Percentiles rank a stretch among this genome's conserved stretches.
Conservation (phyloP, 2,329 filamentous ascomycete species). For the Fusarium haematococcum region DNA sequence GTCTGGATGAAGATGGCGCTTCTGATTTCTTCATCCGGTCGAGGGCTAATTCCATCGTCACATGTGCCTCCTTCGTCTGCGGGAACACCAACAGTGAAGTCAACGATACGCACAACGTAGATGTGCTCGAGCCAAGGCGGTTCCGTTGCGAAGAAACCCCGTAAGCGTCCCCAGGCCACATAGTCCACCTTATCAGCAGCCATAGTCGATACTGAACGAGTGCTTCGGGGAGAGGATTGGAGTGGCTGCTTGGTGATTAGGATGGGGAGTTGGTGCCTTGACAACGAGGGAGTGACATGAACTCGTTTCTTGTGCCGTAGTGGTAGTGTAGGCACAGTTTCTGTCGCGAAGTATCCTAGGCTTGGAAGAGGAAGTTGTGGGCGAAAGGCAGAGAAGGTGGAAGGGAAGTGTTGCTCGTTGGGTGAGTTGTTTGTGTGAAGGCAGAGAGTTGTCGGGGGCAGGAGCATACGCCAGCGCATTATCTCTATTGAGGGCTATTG, state of each 20-base stretch:
- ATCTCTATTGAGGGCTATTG: background rate
- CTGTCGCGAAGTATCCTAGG: background rate
- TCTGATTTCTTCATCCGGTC: slow-evolving; percentile 4
- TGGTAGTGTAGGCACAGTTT: background rate
- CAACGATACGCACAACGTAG: slow-evolving; percentile 26
- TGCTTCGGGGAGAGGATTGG: background rate
- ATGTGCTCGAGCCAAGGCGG: slow-evolving; percentile 29
- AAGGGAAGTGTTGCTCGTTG: background rate
- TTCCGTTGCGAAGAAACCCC: background rate
- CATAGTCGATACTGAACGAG: background rate
- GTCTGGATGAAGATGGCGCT: slow-evolving; percentile 35
- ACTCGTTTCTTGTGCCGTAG: background rate
- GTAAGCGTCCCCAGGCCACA: background rate
- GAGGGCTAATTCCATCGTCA: background rate
- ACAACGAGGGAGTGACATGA: background rate
- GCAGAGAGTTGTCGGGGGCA: background rate
- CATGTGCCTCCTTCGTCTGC: background rate
- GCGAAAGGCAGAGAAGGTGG: background rate
- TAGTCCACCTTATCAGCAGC: background rate
- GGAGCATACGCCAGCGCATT: background rate
- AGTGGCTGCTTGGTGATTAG: too few species aligned
- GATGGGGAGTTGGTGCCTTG: background rate
- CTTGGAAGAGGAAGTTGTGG: background rate
- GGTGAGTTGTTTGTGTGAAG: background rate
- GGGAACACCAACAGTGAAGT: slow-evolving; percentile 17